Evolutionary conservation across 2,329 filamentous ascomycete species (phyloP).

Genomic region (Claviceps pazoutovae): DNA sequence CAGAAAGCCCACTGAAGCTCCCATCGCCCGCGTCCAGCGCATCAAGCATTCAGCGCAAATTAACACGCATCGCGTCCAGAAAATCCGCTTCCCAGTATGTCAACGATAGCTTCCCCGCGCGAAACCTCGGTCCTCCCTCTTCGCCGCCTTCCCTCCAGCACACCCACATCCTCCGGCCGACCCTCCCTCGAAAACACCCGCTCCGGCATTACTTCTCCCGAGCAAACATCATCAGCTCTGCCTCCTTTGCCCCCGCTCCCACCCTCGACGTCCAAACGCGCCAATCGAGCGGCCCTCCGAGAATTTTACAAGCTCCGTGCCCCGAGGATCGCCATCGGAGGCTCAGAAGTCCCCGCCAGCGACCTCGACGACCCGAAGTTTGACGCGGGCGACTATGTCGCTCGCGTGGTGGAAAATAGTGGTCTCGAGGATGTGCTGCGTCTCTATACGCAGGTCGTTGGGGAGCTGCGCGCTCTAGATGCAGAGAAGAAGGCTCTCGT

Average conservation of each 20-base stretch:
- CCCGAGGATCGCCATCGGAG: slow-evolving; percentile 29
- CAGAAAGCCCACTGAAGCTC: neutral
- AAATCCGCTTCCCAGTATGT: slow-evolving; percentile 29
- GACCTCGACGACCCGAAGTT: slow-evolving; percentile 67
- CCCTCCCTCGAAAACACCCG: slow-evolving; percentile 55
- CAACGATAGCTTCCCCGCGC: slow-evolving; percentile 50
- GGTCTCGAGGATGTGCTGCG: slow-evolving; percentile 54
- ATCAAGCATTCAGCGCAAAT: too few species aligned
- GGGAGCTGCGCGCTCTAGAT: slow-evolving; percentile 78
- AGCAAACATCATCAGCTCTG: slow-evolving; percentile 15
- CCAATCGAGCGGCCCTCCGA: slow-evolving; percentile 75
- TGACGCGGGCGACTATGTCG: slow-evolving; percentile 55
- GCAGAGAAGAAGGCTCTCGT: slow-evolving; percentile 94
- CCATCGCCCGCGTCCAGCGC: neutral
- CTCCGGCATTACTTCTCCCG: slow-evolving; percentile 44
- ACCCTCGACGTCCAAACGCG: slow-evolving; percentile 27
- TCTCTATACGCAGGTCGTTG: slow-evolving; percentile 56
- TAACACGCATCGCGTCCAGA: too few species aligned
- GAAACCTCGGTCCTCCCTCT: slow-evolving; percentile 35
- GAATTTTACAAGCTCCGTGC: slow-evolving; percentile 78
- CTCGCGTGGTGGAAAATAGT: slow-evolving; percentile 44
- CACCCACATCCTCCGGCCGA: slow-evolving; percentile 61
- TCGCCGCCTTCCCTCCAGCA: slow-evolving; percentile 40
- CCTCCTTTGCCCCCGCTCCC: slow-evolving; percentile 15
- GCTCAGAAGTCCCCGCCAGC: slow-evolving; percentile 45